Evolutionary conservation across 768 basidiomycete genomes (phyloP).

Genomic region (Russula dissimulans): DNA sequence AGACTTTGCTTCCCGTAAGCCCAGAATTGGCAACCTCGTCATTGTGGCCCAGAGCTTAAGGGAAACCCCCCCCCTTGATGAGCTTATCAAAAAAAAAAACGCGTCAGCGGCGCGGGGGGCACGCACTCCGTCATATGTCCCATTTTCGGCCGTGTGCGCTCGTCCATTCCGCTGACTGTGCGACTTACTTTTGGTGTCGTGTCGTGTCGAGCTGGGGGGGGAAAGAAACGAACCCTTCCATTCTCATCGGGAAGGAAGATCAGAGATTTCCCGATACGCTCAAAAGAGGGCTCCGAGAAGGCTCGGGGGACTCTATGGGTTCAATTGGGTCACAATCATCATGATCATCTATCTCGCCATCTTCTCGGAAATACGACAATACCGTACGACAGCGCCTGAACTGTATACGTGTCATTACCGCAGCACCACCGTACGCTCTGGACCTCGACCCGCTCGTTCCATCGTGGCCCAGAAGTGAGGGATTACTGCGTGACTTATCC

Average conservation of each 20-base stretch:
- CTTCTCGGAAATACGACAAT: background rate
- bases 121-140: too few species aligned
- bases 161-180: background rate
- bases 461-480: background rate
- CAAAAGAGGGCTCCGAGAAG: background rate
- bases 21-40: background rate
- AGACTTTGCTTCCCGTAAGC: background rate
- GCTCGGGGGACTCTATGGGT: background rate
- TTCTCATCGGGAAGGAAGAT: background rate
- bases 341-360: background rate
- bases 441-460: background rate
- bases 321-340: too few species aligned
- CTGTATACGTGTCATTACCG: conserved; percentile 1
- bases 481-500: conserved; percentile 6
- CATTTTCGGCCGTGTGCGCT: too few species aligned
- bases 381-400: background rate
- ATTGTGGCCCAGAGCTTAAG: background rate
- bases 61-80: too few species aligned
- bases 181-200: background rate
- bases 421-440: background rate
- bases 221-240: background rate
- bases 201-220: background rate
- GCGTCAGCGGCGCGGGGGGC: background rate
- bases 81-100: background rate
- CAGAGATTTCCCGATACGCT: background rate